phyloP scores from a whole-genome alignment of 768 basidiomycete genomes.

The Tulasnella sp. region DNA sequence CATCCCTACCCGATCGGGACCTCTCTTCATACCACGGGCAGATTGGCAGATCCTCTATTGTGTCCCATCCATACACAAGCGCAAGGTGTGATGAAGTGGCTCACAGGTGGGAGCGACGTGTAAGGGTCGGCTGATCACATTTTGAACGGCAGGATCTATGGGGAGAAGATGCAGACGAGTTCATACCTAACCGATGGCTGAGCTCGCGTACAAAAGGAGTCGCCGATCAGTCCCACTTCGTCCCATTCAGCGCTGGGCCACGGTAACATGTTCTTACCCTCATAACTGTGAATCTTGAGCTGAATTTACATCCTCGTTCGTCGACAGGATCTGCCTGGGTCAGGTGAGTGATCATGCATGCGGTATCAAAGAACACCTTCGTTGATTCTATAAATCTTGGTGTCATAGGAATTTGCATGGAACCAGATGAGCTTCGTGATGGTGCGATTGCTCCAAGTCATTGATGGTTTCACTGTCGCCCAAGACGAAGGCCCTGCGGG shows the following conservation, averaged over 20 bases:
- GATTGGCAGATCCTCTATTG: neutral
- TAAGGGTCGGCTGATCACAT: no score
- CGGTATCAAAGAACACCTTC: neutral
- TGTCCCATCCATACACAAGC: constrained; percentile 22
- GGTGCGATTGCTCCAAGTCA: constrained; percentile 12
- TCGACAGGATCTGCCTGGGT: constrained; percentile 3
- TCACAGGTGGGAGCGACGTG: no score
- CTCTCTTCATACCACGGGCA: constrained; percentile 11
- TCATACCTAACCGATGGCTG: constrained; percentile 28
- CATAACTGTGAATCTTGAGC: no score
- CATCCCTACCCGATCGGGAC: constrained; percentile 8
- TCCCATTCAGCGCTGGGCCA: constrained; percentile 13
- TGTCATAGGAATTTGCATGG: constrained; percentile 16
- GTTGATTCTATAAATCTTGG: neutral
- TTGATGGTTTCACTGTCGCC: constrained; percentile 8
- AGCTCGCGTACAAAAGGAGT: neutral
- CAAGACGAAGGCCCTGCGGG: constrained; percentile 12
- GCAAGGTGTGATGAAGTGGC: neutral
- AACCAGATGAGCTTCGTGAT: constrained; percentile 18
- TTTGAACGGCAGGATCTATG: constrained; percentile 19
- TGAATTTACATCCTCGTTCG: neutral
- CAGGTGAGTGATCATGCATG: neutral
- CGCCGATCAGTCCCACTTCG: constrained; percentile 8
- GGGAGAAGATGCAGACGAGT: constrained; percentile 27
- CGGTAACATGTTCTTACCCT: neutral